phyloP scores from a whole-genome alignment of 805 yeast species.

The Cyberlindnera amylophila region DNA sequence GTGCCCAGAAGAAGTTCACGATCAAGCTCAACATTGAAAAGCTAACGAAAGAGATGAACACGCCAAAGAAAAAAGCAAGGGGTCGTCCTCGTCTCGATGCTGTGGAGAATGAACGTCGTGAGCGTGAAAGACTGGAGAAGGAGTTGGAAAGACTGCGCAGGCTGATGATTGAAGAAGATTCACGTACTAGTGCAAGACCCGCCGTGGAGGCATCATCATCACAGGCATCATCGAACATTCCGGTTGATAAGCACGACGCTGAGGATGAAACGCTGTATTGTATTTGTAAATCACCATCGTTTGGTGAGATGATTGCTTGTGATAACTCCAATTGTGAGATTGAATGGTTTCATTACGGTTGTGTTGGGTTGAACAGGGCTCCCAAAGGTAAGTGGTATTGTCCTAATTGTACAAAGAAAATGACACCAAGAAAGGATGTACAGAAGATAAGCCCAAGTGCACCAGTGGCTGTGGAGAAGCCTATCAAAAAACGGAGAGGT shows the following conservation, averaged over 20 bases:
- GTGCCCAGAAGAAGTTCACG: slow-evolving; percentile 4
- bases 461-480: neutral
- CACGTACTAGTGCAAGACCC: neutral
- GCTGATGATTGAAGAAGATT: neutral
- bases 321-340: slow-evolving; percentile 69
- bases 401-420: slow-evolving; percentile 37
- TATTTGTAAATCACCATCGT: slow-evolving; percentile 41
- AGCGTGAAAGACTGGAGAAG: neutral
- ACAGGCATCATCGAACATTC: neutral
- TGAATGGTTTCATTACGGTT: slow-evolving; percentile 80
- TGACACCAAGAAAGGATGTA: no score
- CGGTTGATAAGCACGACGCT: slow-evolving; percentile 9
- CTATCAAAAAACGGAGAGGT: neutral
- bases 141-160: neutral
- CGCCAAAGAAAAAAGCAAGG: slow-evolving; percentile 2
- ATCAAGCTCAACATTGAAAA: slow-evolving; percentile 4
- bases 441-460: neutral
- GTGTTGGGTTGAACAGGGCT: slow-evolving; percentile 62
- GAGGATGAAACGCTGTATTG: slow-evolving; percentile 37
- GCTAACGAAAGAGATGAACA: neutral
- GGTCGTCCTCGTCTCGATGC: slow-evolving; percentile 8
- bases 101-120: neutral
- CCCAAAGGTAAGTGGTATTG: slow-evolving; percentile 74
- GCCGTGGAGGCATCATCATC: neutral
- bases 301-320: slow-evolving; percentile 89